A percentile compares a stretch with the other conserved stretches of the same genome.
phyloP scores from a whole-genome alignment of 768 basidiomycete genomes.

The Kwoniella mangroviensis region DNA sequence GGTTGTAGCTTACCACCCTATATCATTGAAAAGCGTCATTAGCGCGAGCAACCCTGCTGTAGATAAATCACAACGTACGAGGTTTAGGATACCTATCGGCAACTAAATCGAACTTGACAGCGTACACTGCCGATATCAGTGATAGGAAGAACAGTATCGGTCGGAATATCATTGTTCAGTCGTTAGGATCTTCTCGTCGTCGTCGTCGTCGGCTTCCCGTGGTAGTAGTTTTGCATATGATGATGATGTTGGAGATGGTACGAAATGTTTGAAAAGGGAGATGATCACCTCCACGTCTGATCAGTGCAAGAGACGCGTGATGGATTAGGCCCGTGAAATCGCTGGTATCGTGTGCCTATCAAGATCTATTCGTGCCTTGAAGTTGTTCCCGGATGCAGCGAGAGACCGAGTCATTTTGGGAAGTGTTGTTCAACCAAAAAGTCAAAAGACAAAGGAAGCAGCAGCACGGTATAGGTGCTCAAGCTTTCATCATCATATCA shows the following conservation, averaged over 20 bases:
- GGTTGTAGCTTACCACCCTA: slow-evolving; percentile 44
- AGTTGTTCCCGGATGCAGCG: slow-evolving; percentile 4
- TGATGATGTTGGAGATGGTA: neutral
- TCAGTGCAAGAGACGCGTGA: neutral
- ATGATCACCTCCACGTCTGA: slow-evolving; percentile 13
- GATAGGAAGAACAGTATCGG: slow-evolving; percentile 28
- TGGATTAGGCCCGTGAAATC: neutral
- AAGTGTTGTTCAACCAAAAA: neutral
- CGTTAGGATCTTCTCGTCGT: slow-evolving; percentile 1
- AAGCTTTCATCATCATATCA: neutral
- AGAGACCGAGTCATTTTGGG: neutral
- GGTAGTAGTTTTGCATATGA: neutral
- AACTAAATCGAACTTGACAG: slow-evolving; percentile 83
- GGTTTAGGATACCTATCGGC: slow-evolving; percentile 72
- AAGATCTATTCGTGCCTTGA: neutral
- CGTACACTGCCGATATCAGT: slow-evolving; percentile 58
- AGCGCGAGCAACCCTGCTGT: neutral
- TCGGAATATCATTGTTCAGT: slow-evolving; percentile 30
- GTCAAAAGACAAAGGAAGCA: neutral
- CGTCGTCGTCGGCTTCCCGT: too few relatives aligned
- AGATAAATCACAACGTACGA: slow-evolving; percentile 57
- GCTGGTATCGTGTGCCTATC: neutral
- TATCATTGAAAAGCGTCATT: neutral
- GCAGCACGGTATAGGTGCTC: neutral
- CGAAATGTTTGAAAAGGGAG: slow-evolving; percentile 2